Conservation (phyloP, 768 basidiomycete species). For the Leccinum fibrillosum region DNA sequence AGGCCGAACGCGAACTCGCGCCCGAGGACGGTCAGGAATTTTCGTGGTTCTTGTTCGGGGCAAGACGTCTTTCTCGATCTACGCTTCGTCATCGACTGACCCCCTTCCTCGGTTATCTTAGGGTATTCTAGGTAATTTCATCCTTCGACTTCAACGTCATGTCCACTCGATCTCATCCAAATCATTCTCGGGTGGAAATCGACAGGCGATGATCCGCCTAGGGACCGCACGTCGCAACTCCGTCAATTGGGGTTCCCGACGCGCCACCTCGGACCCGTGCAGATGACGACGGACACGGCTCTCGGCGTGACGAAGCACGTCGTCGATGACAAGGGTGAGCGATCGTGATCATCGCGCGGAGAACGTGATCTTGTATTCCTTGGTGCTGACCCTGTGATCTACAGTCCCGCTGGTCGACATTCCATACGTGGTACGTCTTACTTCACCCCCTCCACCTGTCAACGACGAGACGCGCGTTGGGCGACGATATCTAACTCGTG, state of each 20-base stretch:
- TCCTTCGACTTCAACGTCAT: neutral
- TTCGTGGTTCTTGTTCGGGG: constrained; percentile 89
- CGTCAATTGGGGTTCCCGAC: constrained; percentile 83
- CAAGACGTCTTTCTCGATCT: constrained; percentile 31
- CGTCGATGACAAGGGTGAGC: constrained; percentile 64
- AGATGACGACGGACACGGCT: constrained; percentile 99
- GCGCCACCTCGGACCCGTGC: constrained; percentile 79
- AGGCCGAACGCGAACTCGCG: constrained; percentile 61
- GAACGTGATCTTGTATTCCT: neutral
- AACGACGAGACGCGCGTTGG: neutral
- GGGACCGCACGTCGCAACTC: constrained; percentile 88
- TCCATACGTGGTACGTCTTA: constrained; percentile 56
- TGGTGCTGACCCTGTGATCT: neutral
- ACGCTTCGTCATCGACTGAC: neutral
- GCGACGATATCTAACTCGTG: neutral
- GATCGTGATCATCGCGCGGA: neutral
- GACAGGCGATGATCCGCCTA: constrained; percentile 90
- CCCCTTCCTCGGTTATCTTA: constrained; percentile 17
- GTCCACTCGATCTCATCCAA: neutral
- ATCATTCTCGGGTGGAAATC: neutral
- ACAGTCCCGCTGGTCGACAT: constrained; percentile 67
- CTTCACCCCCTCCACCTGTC: neutral
- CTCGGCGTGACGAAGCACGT: constrained; percentile 86
- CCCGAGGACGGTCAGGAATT: constrained; percentile 83
- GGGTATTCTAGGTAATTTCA: constrained; percentile 56